Conservation (phyloP, 768 basidiomycete species). For the Gloeophyllum trabeum region DNA sequence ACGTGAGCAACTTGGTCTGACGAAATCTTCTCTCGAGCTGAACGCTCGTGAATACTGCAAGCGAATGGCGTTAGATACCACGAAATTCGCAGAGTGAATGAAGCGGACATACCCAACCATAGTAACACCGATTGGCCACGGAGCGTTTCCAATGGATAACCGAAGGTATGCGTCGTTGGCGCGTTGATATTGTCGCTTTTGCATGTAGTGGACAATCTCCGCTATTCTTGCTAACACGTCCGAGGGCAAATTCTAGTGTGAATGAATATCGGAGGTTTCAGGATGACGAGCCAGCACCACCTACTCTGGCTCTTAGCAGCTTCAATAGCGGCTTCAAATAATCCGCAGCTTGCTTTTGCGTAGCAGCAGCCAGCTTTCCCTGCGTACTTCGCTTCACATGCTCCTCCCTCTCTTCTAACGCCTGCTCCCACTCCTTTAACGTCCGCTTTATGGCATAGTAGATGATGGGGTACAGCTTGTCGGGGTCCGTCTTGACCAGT, state of each 20-base stretch:
- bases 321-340: conserved; percentile 97
- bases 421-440: conserved; percentile 93
- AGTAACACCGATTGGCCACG: conserved; percentile 99
- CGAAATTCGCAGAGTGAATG: not conserved
- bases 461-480: conserved; percentile 93
- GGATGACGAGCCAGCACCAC: not conserved
- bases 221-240: conserved; percentile 83
- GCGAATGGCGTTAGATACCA: not conserved
- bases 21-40: conserved; percentile 95
- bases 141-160: conserved; percentile 94
- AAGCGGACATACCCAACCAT: conserved; percentile 79
- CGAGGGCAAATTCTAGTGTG: conserved; percentile 51
- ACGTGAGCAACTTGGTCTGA: conserved; percentile 97
- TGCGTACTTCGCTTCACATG: conserved; percentile 80
- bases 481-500: conserved; percentile 82
- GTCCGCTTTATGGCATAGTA: conserved; percentile 91
- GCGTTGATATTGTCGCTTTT: conserved; percentile 86
- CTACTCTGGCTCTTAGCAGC: conserved; percentile 71
- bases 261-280: not conserved
- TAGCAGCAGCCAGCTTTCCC: conserved; percentile 91
- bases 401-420: conserved; percentile 93
- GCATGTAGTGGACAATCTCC: conserved; percentile 96
- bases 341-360: conserved; percentile 90
- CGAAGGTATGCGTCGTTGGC: conserved; percentile 98
- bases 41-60: conserved; percentile 88